Evolutionary conservation across 371 early-diverging fungal genomes (phyloP), one percentile per base, ranked within the genome.

Genomic region (Aphelidium insulamus): DNA sequence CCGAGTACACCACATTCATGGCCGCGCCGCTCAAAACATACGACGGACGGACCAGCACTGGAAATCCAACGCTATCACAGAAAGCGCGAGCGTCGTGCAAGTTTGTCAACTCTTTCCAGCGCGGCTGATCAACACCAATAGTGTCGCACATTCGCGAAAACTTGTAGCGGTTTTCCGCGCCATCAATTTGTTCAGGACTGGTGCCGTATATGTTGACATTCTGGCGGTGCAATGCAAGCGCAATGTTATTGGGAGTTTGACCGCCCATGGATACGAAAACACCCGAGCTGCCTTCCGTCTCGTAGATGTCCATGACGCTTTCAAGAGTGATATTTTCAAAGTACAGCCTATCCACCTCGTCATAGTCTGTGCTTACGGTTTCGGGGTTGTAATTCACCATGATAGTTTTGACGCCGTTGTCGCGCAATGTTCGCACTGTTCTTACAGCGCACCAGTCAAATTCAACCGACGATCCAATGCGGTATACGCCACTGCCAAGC

Each of bases 331-430:
- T 66, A 48, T 75, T 77, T 45, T 85, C 85, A 53, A 92, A 92
- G 57, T 88, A 92, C 9, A 92, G 66, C 19, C 82, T 61, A 43
- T 92, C 92, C 11, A 75, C 77, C 57, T 92, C 90, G 48, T 92
- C 92, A 37, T 78, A 92, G 63, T 92, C 92, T 2, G 92, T 92
- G 3, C 77, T 77, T 2, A 92, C 92, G 7, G 92, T 92, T 49
- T 92, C 92, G 3, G 92, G 92, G 50, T 92, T 92, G 57, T 87
- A 88, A 59, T 92, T 92, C 41, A 92, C 65, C 87, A 88, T 88
- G 39, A 88, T 64, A 2, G 90, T 87, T 61, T 82, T 82, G 51
- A 68, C 49, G 16, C 74, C 74, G 44, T 62, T 54, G 33, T 65
- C 57, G 26, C 86, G 77, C 32, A 92, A 61, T 10, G 84, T 75